Evolutionary conservation across 345 rosid species (phyloP), one percentile per base, ranked within the genome.

Genomic region (Salix dunnii): DNA sequence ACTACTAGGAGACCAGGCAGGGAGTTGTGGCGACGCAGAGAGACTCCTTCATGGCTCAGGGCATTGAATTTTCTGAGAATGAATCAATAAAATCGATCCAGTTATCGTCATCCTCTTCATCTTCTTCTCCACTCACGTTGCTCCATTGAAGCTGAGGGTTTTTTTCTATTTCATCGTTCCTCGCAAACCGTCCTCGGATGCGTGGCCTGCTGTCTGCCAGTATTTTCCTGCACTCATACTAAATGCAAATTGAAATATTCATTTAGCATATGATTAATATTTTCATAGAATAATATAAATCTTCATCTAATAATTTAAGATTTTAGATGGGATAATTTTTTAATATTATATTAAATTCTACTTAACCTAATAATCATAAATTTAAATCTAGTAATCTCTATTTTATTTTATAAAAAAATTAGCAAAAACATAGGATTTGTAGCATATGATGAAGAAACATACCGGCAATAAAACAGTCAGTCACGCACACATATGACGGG

Each of bases 121-220:
- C 92, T 35, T 87, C 88, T 53, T 79, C 94, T 18, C 75, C 82
- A 12, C 76, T 75, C 16, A 73, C 38, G 65, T 79, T 82, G 49
- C 43, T 83, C 90, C 91, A 87, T 48, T 84, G 85, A 69, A 68
- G 85, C 55, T 85, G 89, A 61, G 81, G 82, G 64, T 76, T 74
- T 76, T 85, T 87, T 73, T 87, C 91, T 10, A 76, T 88, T 76
- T 93, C 99, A 64, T 89, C 94, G n/a, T 89, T 96, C 82, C 92
- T 90, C 11, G 96, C 97, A 71, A 96, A 96, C 51, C 99, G 79
- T 4, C 99, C 99, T 84, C 99, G 82, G 64, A 96, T 91, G 21
- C 99, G 88, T 70, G 97, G 99, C 84, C 99, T 85, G 77, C 97
- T 91, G 63, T 96, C 98, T 13, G 99, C 99, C 86, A 96, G 78